Base-by-base conservation (phyloP, 371 early-diverging fungal genomes). In the Thermomucor indicae-seudaticae region DNA sequence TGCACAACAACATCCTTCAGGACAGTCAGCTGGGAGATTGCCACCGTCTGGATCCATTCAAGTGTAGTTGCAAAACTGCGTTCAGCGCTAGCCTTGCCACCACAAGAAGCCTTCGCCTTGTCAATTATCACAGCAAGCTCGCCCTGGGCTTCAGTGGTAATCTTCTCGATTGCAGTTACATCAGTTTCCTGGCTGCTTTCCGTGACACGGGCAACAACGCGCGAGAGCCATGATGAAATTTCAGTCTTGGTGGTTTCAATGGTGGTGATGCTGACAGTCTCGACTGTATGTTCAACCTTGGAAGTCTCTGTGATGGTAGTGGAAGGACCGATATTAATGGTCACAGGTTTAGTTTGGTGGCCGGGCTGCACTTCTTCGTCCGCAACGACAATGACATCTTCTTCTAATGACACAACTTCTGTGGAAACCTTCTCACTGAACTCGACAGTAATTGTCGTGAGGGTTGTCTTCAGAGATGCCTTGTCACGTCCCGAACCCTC, bases 401-500 rank as follows among this genome's bases (percentile, higher is more conserved):
- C 47, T 17, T 47, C 37, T 6, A 47, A 49, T 34, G 41, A 24
- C 3, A 31, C 11, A n/a, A 49, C 34, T 22, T 55, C 37, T 12
- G 27, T 23, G 5, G 49, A 20, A 16, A 51, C 41, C 19, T 44
- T 35, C 17, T 51, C 37, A 23, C 23, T 43, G 2, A 51, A 19
- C 10, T n/a, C 16, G 6, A 38, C 20, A 2, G 44, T 19, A 35
- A 51, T 51, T 1, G 5, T 37, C 19, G 35, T 34, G 1, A 67
- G 48, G 0, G 56, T 32, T 34, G 62, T 43, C 8, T 55, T 52
- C 10, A 60, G 42, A 5, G 48, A 42, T 17, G 47, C 22, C 48
- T 62, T 63, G 39, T 62, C 55, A 10, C 39, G 48, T 53, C 57
- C 47, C 23, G 23, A 47, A 11, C 51, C 53, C 25, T 60, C 54